Base-by-base conservation (phyloP, 2,329 filamentous ascomycete species). In the Exutisphaerella laricina region DNA sequence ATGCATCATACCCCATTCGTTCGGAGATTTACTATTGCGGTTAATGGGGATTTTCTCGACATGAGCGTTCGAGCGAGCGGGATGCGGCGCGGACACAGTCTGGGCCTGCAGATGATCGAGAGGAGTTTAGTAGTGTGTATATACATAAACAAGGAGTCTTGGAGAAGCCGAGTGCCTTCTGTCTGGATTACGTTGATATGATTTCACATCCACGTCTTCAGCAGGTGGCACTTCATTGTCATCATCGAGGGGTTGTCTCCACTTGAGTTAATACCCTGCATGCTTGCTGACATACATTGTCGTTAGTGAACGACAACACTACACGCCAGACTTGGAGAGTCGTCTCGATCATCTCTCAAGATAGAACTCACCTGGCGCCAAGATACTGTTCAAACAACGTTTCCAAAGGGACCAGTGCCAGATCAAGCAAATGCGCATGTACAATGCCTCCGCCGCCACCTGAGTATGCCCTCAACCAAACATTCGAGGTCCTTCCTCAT, bases 1-100 rank as follows among this genome's bases (percentile, higher is more conserved):
- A 47, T 45, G 48, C 49, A 51, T 51, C 49, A 51, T 51, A 49
- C 49, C 49, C 48, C 39, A 42, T 42, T 46, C 45, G 40, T 41
- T 49, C 32, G 22, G 37, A 28, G 32, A 30, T 25, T 16, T 18
- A 20, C 38, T 14, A n/a, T n/a, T 41, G 30, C 23, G 38, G 13
- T 30, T 13, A 22, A 18, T 28, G 3, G 5, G 14, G 30, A 18
- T 33, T 8, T 18, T 18, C 30, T 33, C 30, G 10, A 12, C 34
- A 26, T 20, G 32, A 48, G 41, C 46, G 42, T 48, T 48, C 37
- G 46, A 48, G 46, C 42, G 46, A 36, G 42, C 17, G 26, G 14
- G 29, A 1, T 13, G 30, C 23, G 21, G 14, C 20, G 9, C 10
- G 20, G 30, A 30, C 36, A 31, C n/a, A 20, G 13, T 42, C 21